Conservation (phyloP, 305 asterid species). For the Fraxinus xanthoxyloides region DNA sequence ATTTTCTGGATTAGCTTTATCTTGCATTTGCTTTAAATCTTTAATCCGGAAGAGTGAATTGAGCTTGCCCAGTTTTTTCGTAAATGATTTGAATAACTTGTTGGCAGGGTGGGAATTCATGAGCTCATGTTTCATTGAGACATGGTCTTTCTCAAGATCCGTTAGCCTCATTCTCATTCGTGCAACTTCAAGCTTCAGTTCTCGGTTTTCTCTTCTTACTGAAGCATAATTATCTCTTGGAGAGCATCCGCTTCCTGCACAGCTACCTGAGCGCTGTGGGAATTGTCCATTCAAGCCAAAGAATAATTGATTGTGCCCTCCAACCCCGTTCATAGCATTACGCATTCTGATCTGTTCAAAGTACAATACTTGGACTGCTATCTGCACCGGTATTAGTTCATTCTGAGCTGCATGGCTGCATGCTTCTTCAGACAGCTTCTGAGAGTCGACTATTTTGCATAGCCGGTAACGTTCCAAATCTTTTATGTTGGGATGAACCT, state of each 20-base stretch:
- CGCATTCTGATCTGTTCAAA: conserved; percentile 80
- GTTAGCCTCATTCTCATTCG: conserved; percentile 97
- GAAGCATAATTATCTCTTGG: conserved; percentile 96
- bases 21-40: conserved; percentile 45
- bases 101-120: conserved; percentile 69
- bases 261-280: conserved; percentile 79
- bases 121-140: conserved; percentile 86
- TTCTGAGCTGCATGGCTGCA: conserved; percentile 99
- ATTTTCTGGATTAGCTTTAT: conserved; percentile 48
- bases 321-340: conserved; percentile 79
- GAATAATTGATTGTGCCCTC: conserved; percentile 64
- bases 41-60: conserved; percentile 53
- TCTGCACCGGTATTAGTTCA: conserved; percentile 82
- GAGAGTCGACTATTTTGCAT: conserved; percentile 82
- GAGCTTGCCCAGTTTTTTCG: conserved; percentile 63
- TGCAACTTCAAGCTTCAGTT: conserved; percentile 89
- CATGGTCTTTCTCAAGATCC: conserved; percentile 87
- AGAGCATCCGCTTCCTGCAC: conserved; percentile 90
- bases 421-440: conserved; percentile 85
- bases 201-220: conserved; percentile 84
- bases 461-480: conserved; percentile 79
- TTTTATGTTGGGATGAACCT: conserved; percentile 90
- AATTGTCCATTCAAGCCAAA: conserved; percentile 59
- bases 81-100: conserved; percentile 65
- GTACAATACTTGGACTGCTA: conserved; percentile 92